A percentile compares a stretch with the other conserved stretches of the same genome.
Evolutionary conservation across 139 green algal species (phyloP).

Genomic region (Volvox africanus): DNA sequence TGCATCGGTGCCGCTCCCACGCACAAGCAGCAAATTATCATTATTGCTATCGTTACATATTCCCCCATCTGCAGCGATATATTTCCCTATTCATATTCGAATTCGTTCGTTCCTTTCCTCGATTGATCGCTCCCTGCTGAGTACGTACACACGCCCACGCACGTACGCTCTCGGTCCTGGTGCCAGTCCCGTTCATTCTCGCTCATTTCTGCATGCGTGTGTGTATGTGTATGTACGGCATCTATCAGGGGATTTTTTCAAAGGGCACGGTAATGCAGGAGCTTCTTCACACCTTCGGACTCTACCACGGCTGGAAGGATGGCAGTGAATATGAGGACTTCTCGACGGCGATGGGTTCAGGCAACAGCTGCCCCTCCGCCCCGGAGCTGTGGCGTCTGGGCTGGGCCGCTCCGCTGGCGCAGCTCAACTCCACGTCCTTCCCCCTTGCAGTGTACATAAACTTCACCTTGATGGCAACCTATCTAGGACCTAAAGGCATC

Average conservation of each 20-base stretch:
- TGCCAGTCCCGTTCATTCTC: too few relatives aligned
- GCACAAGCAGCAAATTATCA: too few relatives aligned
- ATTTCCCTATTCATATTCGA: too few relatives aligned
- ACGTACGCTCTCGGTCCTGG: too few relatives aligned
- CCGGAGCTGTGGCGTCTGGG: not conserved
- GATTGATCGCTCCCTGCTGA: too few relatives aligned
- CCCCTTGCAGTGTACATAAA: not conserved
- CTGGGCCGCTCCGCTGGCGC: not conserved
- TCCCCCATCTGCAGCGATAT: too few relatives aligned
- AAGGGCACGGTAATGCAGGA: slow-evolving; percentile 28
- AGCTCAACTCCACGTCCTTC: not conserved
- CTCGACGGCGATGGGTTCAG: not conserved
- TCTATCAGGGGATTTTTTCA: not conserved
- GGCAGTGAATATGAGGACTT: not conserved
- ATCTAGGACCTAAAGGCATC: not conserved
- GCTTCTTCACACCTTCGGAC: slow-evolving; percentile 7
- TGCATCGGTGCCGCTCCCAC: too few relatives aligned
- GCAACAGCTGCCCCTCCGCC: not conserved
- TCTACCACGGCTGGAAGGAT: not conserved
- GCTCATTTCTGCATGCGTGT: too few relatives aligned
- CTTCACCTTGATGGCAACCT: not conserved
- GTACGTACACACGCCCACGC: too few relatives aligned
- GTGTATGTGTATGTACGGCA: too few relatives aligned
- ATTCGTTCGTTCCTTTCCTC: too few relatives aligned
- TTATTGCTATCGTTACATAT: too few relatives aligned